Evolutionary conservation across 805 yeast species (phyloP).

Genomic region (Lipomyces sp.): DNA sequence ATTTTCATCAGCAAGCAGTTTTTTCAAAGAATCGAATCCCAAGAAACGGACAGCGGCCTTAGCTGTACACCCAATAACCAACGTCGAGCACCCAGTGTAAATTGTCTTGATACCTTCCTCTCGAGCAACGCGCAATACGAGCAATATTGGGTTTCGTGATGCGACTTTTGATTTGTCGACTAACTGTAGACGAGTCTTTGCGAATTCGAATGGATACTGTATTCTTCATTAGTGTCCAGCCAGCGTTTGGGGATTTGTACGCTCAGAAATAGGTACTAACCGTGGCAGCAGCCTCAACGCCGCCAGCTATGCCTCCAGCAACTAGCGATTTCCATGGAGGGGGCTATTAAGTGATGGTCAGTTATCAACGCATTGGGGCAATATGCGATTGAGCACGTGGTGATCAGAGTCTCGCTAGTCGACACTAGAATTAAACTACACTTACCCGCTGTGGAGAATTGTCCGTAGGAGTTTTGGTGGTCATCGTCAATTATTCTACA

Average conservation of each 20-base stretch:
- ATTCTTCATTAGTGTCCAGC: not conserved
- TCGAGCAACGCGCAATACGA: constrained; percentile 74
- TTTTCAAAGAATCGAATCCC: constrained; percentile 88
- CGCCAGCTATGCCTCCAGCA: constrained; percentile 55
- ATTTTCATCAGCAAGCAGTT: constrained; percentile 73
- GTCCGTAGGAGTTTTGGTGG: not conserved
- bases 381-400: not conserved
- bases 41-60: constrained; percentile 95
- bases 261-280: constrained; percentile 34
- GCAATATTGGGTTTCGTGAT: constrained; percentile 74
- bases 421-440: not conserved
- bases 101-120: constrained; percentile 78
- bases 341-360: constrained; percentile 15
- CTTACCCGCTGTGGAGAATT: not conserved
- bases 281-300: constrained; percentile 79
- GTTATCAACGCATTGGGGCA: not conserved
- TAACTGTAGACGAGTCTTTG: constrained; percentile 89
- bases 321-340: constrained; percentile 49
- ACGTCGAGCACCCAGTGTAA: constrained; percentile 96
- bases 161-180: constrained; percentile 41
- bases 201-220: constrained; percentile 90
- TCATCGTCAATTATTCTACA: not conserved
- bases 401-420: not conserved
- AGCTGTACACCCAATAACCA: constrained; percentile 92
- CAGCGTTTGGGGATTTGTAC: not conserved